Evolutionary conservation across 2,329 filamentous ascomycete genomes (phyloP).

Genomic region (Penicillium sclerotiorum): DNA sequence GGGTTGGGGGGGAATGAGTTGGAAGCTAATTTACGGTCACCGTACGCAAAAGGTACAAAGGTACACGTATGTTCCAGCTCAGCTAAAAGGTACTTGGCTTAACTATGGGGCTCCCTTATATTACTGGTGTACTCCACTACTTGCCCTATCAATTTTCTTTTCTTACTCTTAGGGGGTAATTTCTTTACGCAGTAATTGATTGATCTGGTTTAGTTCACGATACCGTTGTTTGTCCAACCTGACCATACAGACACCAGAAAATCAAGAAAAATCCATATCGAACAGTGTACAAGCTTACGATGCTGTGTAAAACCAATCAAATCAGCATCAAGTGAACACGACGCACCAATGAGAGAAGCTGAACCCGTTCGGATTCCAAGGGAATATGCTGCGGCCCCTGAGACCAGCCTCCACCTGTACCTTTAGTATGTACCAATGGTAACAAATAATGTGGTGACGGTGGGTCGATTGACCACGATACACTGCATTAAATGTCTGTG

Average conservation of each 20-base stretch:
- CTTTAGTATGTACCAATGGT: slow-evolving; percentile 17
- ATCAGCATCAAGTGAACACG: too few species aligned
- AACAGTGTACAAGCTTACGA: too few species aligned
- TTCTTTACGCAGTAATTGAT: too few species aligned
- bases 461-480: too few species aligned
- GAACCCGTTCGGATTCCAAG: slow-evolving; percentile 21
- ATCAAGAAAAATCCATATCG: not conserved
- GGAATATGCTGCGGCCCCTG: slow-evolving; percentile 34
- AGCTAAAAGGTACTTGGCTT: slow-evolving; percentile 14
- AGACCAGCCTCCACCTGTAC: slow-evolving; percentile 29
- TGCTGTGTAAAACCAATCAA: too few species aligned
- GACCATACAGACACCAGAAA: not conserved
- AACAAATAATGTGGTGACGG: slow-evolving; percentile 21
- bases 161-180: not conserved
- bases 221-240: slow-evolving; percentile 5
- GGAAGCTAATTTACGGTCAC: slow-evolving; percentile 26
- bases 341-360: slow-evolving; percentile 11
- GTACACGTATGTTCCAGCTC: slow-evolving; percentile 14
- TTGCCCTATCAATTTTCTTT: not conserved
- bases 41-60: slow-evolving; percentile 11
- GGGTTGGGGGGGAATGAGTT: not conserved
- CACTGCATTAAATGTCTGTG: not conserved
- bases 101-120: slow-evolving; percentile 4
- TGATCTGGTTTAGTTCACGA: slow-evolving; percentile 1
- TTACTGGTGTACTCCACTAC: slow-evolving; percentile 7